A percentile compares a stretch with the other conserved stretches of the same genome.
These are phyloP conservation scores for Nemophila menziesii DNA, from an alignment of 257 asterid genomes.

Conservation along the genomic window DNA sequence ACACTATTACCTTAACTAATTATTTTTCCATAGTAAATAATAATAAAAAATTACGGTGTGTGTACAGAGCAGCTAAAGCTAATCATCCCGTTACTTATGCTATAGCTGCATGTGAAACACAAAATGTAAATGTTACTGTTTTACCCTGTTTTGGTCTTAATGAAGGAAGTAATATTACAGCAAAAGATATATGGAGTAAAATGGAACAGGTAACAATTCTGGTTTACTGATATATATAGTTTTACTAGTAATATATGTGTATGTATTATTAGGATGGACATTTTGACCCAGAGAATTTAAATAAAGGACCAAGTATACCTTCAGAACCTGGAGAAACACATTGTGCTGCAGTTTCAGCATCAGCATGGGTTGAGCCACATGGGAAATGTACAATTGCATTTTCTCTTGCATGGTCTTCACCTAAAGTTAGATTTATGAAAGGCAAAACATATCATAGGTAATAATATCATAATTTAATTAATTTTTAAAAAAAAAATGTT, in stretches of 20 bases:
- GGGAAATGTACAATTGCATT: conserved; percentile 92
- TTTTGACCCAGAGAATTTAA: conserved; percentile 70
- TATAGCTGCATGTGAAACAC: conserved; percentile 94
- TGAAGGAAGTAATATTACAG: conserved; percentile 76
- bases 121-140: conserved; percentile 84
- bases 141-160: conserved; percentile 84
- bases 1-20: conserved; percentile 14
- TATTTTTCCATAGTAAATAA: not conserved
- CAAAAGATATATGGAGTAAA: conserved; percentile 92
- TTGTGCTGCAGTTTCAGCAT: conserved; percentile 98
- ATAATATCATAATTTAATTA: not conserved
- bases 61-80: conserved; percentile 76
- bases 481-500: not conserved
- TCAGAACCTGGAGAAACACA: conserved; percentile 84
- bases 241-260: not conserved
- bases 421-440: conserved; percentile 86
- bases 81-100: conserved; percentile 93
- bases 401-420: conserved; percentile 93
- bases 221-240: not conserved
- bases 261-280: conserved; percentile 55
- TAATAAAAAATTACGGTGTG: conserved; percentile 13
- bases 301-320: conserved; percentile 67
- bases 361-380: conserved; percentile 95
- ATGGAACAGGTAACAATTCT: conserved; percentile 55
- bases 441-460: conserved; percentile 92